Percentiles rank a stretch among this genome's conserved stretches.
phyloP scores from a whole-genome alignment of 2,329 filamentous ascomycete genomes.

The Amauroascus niger region DNA sequence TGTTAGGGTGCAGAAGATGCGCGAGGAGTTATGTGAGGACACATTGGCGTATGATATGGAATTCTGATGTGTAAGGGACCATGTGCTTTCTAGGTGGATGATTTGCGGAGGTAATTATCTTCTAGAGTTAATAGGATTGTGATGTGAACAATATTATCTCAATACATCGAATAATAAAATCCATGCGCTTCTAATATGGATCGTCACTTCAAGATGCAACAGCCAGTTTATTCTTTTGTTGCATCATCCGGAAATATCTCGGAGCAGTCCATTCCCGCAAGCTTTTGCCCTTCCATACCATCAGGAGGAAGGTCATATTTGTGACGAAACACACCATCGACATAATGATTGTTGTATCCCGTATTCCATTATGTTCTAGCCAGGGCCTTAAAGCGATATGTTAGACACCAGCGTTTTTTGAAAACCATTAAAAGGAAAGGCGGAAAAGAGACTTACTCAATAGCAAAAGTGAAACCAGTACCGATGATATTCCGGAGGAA shows the following conservation, averaged over 20 bases:
- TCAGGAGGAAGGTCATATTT: constrained; percentile 15
- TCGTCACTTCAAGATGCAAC: neutral
- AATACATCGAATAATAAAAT: too few relatives aligned
- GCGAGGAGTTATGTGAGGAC: constrained; percentile 36
- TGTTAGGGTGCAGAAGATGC: constrained; percentile 31
- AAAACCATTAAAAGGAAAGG: too few relatives aligned
- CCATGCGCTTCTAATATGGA: neutral
- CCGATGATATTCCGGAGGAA: constrained; percentile 34
- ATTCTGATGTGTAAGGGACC: constrained; percentile 21
- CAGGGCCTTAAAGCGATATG: constrained; percentile 21
- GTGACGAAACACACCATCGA: constrained; percentile 21
- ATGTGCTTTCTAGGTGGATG: too few relatives aligned
- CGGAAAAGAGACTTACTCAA: constrained; percentile 20
- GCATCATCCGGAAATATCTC: constrained; percentile 11
- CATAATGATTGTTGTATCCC: constrained; percentile 28
- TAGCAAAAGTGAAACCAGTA: constrained; percentile 25
- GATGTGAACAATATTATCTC: neutral
- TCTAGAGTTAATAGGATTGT: neutral
- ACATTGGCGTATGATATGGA: constrained; percentile 37
- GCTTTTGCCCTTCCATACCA: constrained; percentile 16
- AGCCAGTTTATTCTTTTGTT: constrained; percentile 11
- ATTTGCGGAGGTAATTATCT: too few relatives aligned
- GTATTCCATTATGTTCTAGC: constrained; percentile 26
- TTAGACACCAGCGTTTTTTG: neutral
- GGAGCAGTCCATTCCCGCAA: constrained; percentile 15